Evolutionary conservation across 2,329 filamentous ascomycete species (phyloP), one percentile per base, ranked within the genome.

Genomic region (Orbilia brochopaga): DNA sequence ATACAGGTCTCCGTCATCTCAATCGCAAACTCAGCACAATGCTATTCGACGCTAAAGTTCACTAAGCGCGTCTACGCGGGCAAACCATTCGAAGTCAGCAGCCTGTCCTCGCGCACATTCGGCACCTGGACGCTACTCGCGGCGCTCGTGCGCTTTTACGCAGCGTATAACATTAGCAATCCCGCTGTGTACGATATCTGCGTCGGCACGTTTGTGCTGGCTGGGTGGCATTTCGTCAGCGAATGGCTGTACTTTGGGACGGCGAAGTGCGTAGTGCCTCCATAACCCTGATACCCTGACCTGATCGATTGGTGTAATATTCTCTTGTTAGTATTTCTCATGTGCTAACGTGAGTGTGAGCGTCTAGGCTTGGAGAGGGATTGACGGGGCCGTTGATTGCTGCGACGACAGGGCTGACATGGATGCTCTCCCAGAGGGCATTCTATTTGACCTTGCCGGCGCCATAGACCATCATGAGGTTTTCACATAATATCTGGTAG

Each of bases 101-200:
- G 63, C 3, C 86, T 96, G 30, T 88, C 87, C 10, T 88, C 88
- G 24, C 88, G 91, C 74, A 87, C 91, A 19, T 96, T 96, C 79
- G 92, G 90, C 60, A 94, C 90, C 30, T 97, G 92, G 88, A 95
- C 92, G 0, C 84, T 93, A 66, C 83, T 96, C 67, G 88, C 89
- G 4, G 85, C 87, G 67, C 82, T 96, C 56, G 84, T 96, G 50
- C 86, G 92, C 58, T 81, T 92, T 75, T 95, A 95, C 78, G 90
- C 91, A 2, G 90, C 90, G 35, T 96, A 95, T 81, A 84, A 95
- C 79, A 86, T 96, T 74, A 83, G 86, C 75, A 84, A 91, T 72
- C 85, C 85, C 0, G 84, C 85, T 50, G 83, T 92, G 61, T 97
- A 95, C 79, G 85, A 94, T 79, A 82, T 97, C 67, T 89, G 89